Evolutionary conservation across 2,329 filamentous ascomycete species (phyloP), one percentile per base, ranked within the genome.

Genomic region (Ampelomyces quisqualis): DNA sequence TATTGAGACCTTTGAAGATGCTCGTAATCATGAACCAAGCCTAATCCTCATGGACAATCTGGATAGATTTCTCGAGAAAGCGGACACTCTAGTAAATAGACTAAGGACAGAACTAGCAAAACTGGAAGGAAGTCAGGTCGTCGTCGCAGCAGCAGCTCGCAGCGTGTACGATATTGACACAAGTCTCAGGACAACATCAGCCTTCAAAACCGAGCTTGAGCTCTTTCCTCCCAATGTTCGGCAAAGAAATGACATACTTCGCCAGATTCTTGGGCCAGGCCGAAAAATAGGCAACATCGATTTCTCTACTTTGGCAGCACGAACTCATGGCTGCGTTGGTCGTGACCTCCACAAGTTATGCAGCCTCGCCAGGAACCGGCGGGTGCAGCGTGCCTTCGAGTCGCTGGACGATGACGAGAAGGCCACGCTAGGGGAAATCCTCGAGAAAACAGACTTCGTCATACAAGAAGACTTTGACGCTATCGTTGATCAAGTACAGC

Each of bases 311-410:
- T 71, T 95, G 29, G 85, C 85, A 28, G 80, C 86, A 47, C 80
- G 82, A 40, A 94, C 90, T 0, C 90, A 96, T 59, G 91, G 90
- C 3, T 96, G 88, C 65, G 94, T 88, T 21, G 86, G 86, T 4
- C 78, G 79, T 1, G 90, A 96, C 63, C 73, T 96, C 1, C 72
- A 74, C n/a, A 78, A 77, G 10, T 73, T 96, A 0, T 73, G 86
- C 33, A 69, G 77, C 33, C 67, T 75, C 30, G 78, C 82, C 65
- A 72, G 58, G 56, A 70, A 69, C 22, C 58, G 66, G 41, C 56
- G 55, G 7, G 48, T 55, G n/a, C 39, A 53, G n/a, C 34, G 46
- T 10, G 30, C 57, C 2, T 52, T 51, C 19, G 40, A 53, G 6
- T 43, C 49, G 2, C 29, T 60, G 14, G 43, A 47, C 9, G 49